Base-by-base conservation (phyloP, 1,284 basidiomycete genomes). In the Rhodofomes roseus region DNA sequence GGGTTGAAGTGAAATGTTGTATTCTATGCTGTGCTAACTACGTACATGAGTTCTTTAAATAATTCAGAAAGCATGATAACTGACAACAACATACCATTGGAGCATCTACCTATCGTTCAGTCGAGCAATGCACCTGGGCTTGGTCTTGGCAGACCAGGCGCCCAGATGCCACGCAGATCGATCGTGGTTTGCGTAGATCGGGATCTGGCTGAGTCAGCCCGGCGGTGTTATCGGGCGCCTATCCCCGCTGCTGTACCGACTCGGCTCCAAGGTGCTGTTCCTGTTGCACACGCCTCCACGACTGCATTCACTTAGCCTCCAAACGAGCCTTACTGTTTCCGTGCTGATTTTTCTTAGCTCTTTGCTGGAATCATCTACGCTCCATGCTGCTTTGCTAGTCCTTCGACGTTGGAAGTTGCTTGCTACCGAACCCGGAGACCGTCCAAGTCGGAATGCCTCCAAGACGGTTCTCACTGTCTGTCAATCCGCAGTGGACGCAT, bases 401-500 rank as follows among this genome's bases (percentile, higher is more conserved):
- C 8, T 36, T 20, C 22, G 31, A 11, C 14, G 16, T 46, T 34
- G n/a, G 55, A 41, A 23, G 2, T 20, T 39, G 31, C 9, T 14
- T 8, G 12, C n/a, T n/a, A n/a, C n/a, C n/a, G n/a, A n/a, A n/a
- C n/a, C n/a, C n/a, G n/a, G n/a, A n/a, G n/a, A n/a, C n/a, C n/a
- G n/a, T 14, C 34, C n/a, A 41, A 8, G n/a, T 22, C 50, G 20
- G 53, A 41, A 71, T 71, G 70, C 62, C 67, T 41, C 66, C 68
- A 4, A 68, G 63, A 62, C 69, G 70, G 39, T 66, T 68, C 43
- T 64, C 66, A 29, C 68, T 76, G 54, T 72, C 74, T 25, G 58
- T 84, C 53, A 84, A 82, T 66, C 77, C 83, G 46, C 74, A 77
- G 62, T 85, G 84, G 82, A 77, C 79, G 46, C 83, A 86, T 63